Base-by-base conservation (phyloP, 768 basidiomycete species). In the Butyriboletus loyo region DNA sequence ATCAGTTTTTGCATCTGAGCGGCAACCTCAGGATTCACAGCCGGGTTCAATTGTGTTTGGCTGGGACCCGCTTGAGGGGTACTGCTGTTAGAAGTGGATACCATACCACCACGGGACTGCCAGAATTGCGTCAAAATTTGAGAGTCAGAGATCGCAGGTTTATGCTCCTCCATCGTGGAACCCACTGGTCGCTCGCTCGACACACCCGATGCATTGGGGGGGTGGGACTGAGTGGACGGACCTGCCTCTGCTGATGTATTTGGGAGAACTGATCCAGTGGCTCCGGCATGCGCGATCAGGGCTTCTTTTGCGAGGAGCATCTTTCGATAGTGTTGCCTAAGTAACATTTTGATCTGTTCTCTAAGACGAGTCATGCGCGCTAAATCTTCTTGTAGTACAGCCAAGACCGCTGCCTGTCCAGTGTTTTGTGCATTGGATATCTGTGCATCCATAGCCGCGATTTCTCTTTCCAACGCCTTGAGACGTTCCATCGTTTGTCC, bases 1-100 rank as follows among this genome's bases (percentile, higher is more conserved):
- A 72, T 59, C 57, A 77, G 53, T 56, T 79, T 81, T 51, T 77
- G 76, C 72, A 80, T 75, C 55, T 80, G 83, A 27, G 69, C 59
- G 4, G 62, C 69, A 13, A 73, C 28, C 35, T 54, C 60, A 13
- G 67, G 49, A 24, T 46, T 35, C 17, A 43, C 14, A 17, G 24
- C 17, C 9, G 46, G 24, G 19, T 47, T 47, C 4, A 50, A 6
- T 46, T 52, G 55, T 43, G 48, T 9, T 38, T 67, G 56, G 43
- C 51, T 46, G 21, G 56, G 35, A 30, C 61, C 58, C 21, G 57
- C 59, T 21, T 57, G 54, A 50, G 58, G 47, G 34, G 52, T 60
- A 25, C 34, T 28, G 19, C 46, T 25, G 7, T 35, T 53, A 4
- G 40, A 9, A 7, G 46, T 24, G 8, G 56, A 54, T 21, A 58